Evolutionary conservation across 2,329 filamentous ascomycete species (phyloP).

Genomic region (Fonsecaea nubica): DNA sequence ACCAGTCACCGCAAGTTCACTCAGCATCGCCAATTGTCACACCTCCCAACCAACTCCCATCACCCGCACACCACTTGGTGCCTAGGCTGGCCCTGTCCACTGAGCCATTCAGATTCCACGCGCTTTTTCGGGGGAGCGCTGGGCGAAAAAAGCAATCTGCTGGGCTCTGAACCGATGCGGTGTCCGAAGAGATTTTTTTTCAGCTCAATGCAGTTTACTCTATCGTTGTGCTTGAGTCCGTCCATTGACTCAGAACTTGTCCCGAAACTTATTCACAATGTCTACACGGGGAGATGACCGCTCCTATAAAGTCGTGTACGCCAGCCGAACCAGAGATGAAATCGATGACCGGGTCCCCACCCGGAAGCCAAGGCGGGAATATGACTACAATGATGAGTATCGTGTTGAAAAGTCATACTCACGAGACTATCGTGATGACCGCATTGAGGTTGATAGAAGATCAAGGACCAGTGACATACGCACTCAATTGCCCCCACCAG

Average conservation of each 20-base stretch:
- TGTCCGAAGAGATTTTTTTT: background rate
- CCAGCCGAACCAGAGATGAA: constrained; percentile 24
- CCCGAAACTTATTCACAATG: constrained; percentile 11
- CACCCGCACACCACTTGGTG: background rate
- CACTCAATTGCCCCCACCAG: background rate
- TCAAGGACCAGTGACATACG: constrained; percentile 19
- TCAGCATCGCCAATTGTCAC: background rate
- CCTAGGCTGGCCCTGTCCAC: background rate
- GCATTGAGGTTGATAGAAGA: constrained; percentile 26
- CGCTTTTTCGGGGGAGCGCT: background rate
- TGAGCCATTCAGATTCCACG: constrained; percentile 4
- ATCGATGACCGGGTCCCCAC: constrained; percentile 13
- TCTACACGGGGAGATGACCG: constrained; percentile 33
- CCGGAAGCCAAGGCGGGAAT: constrained; percentile 20
- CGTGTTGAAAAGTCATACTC: constrained; percentile 21
- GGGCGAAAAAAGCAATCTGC: background rate
- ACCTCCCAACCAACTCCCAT: background rate
- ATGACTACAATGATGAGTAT: constrained; percentile 30
- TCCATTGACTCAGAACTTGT: background rate
- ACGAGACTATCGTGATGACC: constrained; percentile 30
- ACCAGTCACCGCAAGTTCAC: background rate
- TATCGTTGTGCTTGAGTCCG: background rate
- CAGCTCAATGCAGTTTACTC: background rate
- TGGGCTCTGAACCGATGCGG: background rate
- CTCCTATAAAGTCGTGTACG: constrained; percentile 36